A percentile compares a stretch with the other conserved stretches of the same genome.
phyloP scores from a whole-genome alignment of 768 basidiomycete species.

The Gloeophyllum trabeum region DNA sequence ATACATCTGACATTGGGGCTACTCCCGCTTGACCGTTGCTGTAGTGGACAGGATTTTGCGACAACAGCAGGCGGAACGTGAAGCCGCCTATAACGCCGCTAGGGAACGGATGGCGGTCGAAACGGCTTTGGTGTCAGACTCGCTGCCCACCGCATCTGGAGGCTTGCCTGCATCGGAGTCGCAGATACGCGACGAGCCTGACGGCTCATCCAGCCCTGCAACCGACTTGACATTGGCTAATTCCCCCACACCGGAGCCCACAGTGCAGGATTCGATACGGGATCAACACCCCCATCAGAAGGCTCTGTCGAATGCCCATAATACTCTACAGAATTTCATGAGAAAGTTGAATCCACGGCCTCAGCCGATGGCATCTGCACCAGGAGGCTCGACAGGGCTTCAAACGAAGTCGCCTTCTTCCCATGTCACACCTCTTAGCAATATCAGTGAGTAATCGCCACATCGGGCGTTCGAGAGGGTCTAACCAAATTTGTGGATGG shows the following conservation, averaged over 20 bases:
- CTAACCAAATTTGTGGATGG: constrained; percentile 6
- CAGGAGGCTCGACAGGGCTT: neutral
- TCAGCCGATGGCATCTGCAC: neutral
- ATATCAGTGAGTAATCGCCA: constrained; percentile 24
- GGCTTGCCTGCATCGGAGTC: neutral
- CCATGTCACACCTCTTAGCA: constrained; percentile 27
- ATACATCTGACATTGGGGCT: constrained; percentile 11
- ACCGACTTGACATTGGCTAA: too few species aligned
- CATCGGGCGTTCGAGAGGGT: neutral
- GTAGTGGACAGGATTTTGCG: constrained; percentile 85
- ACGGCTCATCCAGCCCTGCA: too few species aligned
- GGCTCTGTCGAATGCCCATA: neutral
- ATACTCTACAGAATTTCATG: constrained; percentile 12
- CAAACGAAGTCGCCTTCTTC: constrained; percentile 8
- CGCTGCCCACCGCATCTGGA: neutral
- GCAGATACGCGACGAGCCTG: neutral
- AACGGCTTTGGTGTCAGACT: too few species aligned
- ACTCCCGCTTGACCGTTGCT: constrained; percentile 8
- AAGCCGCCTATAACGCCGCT: constrained; percentile 35
- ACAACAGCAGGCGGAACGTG: constrained; percentile 62
- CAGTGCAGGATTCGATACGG: neutral
- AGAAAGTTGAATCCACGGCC: constrained; percentile 5
- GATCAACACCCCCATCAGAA: neutral
- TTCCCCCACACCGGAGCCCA: neutral
- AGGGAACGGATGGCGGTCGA: constrained; percentile 22